Percentiles rank a stretch among this genome's conserved stretches.
phyloP scores from a whole-genome alignment of 148 eudicot species.

The Silene uniflora region DNA sequence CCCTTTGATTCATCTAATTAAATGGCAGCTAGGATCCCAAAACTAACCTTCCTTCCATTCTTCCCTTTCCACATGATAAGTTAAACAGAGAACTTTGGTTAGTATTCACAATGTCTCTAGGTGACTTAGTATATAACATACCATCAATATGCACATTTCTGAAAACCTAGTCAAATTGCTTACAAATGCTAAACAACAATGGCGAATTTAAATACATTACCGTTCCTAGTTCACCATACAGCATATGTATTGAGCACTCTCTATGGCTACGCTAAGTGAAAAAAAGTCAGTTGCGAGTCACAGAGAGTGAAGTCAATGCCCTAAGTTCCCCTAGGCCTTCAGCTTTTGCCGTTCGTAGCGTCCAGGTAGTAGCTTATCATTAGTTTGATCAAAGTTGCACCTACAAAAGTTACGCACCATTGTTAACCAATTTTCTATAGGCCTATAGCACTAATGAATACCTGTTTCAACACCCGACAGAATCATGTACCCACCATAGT shows the following conservation, averaged over 20 bases:
- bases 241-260: conserved; percentile 7
- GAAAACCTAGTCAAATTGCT: conserved; percentile 31
- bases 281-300: conserved; percentile 12
- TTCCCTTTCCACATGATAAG: conserved; percentile 25
- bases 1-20: conserved; percentile 9
- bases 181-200: conserved; percentile 32
- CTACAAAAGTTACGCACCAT: conserved; percentile 23
- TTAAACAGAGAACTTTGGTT: conserved; percentile 29
- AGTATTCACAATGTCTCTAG: conserved; percentile 25
- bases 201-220: conserved; percentile 5
- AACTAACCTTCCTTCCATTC: conserved; percentile 8
- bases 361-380: conserved; percentile 46
- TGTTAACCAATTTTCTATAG: not conserved
- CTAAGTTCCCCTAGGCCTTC: conserved; percentile 16
- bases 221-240: conserved; percentile 24
- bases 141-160: conserved; percentile 33
- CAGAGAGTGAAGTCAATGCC: conserved; percentile 3
- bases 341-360: conserved; percentile 48
- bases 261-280: not conserved
- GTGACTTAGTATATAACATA: conserved; percentile 34
- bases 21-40: conserved; percentile 10
- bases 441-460: not conserved
- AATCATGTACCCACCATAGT: too few relatives aligned
- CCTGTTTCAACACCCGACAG: too few relatives aligned
- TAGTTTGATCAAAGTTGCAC: conserved; percentile 55